These are phyloP conservation scores for Arabidopsis hybrid DNA, from an alignment of 441 rosid species.

Conservation along the genomic window DNA sequence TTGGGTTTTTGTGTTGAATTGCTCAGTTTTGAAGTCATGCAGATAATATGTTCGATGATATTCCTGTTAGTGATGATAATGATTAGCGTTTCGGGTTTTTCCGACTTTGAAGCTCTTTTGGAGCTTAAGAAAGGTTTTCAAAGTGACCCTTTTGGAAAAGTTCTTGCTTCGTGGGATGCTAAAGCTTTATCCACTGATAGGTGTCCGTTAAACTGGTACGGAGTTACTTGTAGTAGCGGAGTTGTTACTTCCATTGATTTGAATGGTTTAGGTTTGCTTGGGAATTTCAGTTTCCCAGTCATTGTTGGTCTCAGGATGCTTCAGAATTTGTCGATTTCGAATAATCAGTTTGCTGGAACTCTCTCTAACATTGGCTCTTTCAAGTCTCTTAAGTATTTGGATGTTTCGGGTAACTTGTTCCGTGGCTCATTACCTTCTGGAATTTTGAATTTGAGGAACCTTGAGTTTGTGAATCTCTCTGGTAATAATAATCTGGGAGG, in stretches of 20 bases:
- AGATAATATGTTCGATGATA: constrained; percentile 51
- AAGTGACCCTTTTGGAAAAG: constrained; percentile 63
- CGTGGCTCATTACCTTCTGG: constrained; percentile 63
- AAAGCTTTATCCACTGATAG: constrained; percentile 66
- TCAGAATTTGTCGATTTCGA: constrained; percentile 63
- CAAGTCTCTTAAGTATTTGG: constrained; percentile 62
- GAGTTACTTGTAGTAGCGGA: constrained; percentile 66
- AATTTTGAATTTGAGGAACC: constrained; percentile 49
- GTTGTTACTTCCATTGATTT: constrained; percentile 67
- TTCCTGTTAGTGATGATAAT: constrained; percentile 47
- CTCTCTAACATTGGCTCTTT: constrained; percentile 66
- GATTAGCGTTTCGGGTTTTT: constrained; percentile 53
- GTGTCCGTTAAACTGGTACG: constrained; percentile 80
- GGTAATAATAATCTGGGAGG: constrained; percentile 59
- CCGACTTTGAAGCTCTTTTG: constrained; percentile 83
- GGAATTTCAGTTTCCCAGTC: constrained; percentile 72
- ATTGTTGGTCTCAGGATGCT: constrained; percentile 65
- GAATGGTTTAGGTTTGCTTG: constrained; percentile 65
- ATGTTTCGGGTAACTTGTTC: constrained; percentile 65
- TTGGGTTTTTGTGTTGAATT: constrained; percentile 23
- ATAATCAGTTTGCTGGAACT: constrained; percentile 70
- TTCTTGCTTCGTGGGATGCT: constrained; percentile 74
- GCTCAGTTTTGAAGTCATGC: constrained; percentile 63
- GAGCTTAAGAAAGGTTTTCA: constrained; percentile 79
- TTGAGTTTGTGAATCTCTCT: constrained; percentile 66